These are phyloP conservation scores for Lactarius pseudohatsudake DNA, from an alignment of 768 basidiomycete genomes.

Conservation along the genomic window DNA sequence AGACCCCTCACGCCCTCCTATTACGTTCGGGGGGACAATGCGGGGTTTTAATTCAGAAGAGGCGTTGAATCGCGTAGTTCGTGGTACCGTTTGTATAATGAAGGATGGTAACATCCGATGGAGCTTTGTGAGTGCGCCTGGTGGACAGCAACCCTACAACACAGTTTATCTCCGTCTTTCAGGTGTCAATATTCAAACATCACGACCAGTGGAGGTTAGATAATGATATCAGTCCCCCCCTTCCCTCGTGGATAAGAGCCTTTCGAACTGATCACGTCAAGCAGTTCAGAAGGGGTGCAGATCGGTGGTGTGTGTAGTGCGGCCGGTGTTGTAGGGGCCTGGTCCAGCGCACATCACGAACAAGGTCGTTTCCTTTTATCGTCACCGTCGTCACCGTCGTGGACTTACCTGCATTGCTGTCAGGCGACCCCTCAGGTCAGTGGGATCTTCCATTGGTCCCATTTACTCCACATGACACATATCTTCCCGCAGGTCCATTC, in stretches of 20 bases:
- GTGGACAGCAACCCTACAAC: neutral
- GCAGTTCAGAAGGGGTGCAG: conserved; percentile 68
- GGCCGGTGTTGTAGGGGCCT: conserved; percentile 64
- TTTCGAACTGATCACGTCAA: conserved; percentile 10
- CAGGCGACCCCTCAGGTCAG: conserved; percentile 68
- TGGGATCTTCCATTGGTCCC: neutral
- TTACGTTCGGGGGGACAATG: conserved; percentile 35
- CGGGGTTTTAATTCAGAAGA: conserved; percentile 33
- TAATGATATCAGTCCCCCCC: neutral
- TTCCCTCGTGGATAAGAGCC: neutral
- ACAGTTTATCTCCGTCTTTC: conserved; percentile 9
- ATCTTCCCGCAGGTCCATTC: conserved; percentile 53
- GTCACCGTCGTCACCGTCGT: conserved; percentile 9
- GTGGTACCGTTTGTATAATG: conserved; percentile 39
- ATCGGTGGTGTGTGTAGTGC: conserved; percentile 65
- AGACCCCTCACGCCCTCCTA: conserved; percentile 33
- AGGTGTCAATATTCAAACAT: conserved; percentile 56
- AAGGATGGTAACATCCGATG: conserved; percentile 39
- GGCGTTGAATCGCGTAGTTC: conserved; percentile 32
- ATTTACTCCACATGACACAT: conserved; percentile 7
- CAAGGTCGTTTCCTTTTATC: conserved; percentile 42
- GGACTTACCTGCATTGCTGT: conserved; percentile 10
- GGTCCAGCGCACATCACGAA: conserved; percentile 61
- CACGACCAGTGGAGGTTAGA: conserved; percentile 60
- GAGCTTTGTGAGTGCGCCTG: conserved; percentile 51